Base-by-base conservation (phyloP, 2,329 filamentous ascomycete species). In the Cladosporium sp. region DNA sequence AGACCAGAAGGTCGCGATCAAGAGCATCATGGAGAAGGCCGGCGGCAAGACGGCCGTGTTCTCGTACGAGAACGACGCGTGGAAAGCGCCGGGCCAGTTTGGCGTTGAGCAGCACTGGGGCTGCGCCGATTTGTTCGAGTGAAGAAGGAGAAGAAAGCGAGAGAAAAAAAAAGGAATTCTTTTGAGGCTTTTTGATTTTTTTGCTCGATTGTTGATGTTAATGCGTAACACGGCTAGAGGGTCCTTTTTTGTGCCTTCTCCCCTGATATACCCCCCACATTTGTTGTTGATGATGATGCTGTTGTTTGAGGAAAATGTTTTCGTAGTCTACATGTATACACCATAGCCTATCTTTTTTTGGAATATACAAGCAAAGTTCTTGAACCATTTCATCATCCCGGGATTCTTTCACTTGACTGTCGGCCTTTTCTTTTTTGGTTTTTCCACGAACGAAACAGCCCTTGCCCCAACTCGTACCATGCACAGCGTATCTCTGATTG, bases 21-120 rank as follows among this genome's bases (percentile, higher is more conserved):
- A 85, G 69, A 86, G 86, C 66, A 94, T 98, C 76, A 80, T 88
- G 70, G 73, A 85, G 72, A 80, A 81, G 68, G 85, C 86, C 66
- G 92, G 92, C 74, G 80, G 84, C 74, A 85, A 88, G 80, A 86
- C 88, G 52, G 88, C 92, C 78, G 89, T 96, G 82, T 96, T 97
- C 87, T 91, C 88, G 71, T 92, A 85, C 81, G 83, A 86, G 73
- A 83, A 96, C 74, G 93, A 97, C 78, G 69, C 79, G 71, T 98
- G 93, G 93, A 97, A 97, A 88, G 74, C 80, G 49, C 80, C 85
- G 33, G 90, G 89, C 71, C 77, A 80, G 37, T 91, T 88, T 79
- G 80, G 80, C 68, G 92, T 93, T 73, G 93, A 97, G 88, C 87
- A 89, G 81, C 83, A 84, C 84, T 97, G 92, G 86, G 92, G 93